Conservation (phyloP, 805 yeast genomes). For the Metschnikowia drakensbergensis region DNA sequence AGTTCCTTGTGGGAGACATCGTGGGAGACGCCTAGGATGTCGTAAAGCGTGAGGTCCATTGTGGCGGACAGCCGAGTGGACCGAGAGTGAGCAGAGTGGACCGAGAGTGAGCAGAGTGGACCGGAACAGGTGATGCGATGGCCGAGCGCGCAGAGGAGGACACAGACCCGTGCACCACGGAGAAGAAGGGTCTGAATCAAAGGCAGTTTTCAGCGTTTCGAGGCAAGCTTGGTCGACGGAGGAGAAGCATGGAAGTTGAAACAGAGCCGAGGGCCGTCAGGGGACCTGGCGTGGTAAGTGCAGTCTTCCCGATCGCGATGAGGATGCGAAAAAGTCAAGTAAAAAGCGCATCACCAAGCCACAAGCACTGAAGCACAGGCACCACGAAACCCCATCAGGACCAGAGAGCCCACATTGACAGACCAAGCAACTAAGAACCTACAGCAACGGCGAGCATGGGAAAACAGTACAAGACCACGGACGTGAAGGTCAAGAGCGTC, state of each 20-base stretch:
- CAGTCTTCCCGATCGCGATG: conserved; percentile 2
- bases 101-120: neutral
- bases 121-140: neutral
- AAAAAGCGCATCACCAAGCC: conserved; percentile 2
- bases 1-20: conserved; percentile 40
- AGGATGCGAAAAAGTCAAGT: conserved; percentile 4
- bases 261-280: no score
- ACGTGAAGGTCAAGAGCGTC: conserved; percentile 2
- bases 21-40: conserved; percentile 49
- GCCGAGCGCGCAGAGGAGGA: neutral
- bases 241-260: neutral
- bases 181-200: neutral
- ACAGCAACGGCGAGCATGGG: neutral
- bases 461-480: conserved; percentile 1
- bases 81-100: neutral
- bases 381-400: neutral
- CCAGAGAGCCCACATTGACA: neutral
- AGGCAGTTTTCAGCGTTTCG: neutral
- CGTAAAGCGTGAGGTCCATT: conserved; percentile 40
- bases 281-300: neutral
- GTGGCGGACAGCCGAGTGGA: neutral
- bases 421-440: neutral
- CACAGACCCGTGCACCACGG: conserved; percentile 1
- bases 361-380: neutral
- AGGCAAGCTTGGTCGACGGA: no score